Conservation (phyloP, 495 filamentous ascomycete species). For the Tuber magnatum region DNA sequence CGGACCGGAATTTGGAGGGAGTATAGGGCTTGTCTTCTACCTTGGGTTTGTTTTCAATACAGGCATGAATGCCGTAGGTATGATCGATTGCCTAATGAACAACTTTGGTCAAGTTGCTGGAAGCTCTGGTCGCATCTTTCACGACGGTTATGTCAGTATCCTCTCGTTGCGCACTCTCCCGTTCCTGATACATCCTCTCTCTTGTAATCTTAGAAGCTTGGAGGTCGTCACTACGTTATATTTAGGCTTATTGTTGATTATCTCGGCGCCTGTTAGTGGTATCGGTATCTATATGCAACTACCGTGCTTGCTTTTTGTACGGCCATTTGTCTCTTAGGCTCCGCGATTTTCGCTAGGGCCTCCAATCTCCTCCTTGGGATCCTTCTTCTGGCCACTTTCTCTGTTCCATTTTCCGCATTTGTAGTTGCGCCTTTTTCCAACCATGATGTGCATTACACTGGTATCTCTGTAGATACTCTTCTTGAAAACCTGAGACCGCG, state of each 20-base stretch:
- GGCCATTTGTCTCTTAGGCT: conserved; percentile 69
- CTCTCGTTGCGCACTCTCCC: neutral
- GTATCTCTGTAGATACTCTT: conserved; percentile 61
- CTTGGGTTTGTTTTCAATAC: conserved; percentile 79
- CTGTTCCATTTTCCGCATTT: conserved; percentile 70
- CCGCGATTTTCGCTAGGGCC: conserved; percentile 69
- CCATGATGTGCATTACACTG: conserved; percentile 67
- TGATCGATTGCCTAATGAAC: conserved; percentile 72
- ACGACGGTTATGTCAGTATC: conserved; percentile 51
- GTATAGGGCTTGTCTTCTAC: conserved; percentile 84
- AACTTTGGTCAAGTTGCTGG: conserved; percentile 62
- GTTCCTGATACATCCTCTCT: neutral
- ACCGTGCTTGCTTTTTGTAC: conserved; percentile 66
- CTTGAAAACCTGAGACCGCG: conserved; percentile 62
- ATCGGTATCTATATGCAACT: conserved; percentile 71
- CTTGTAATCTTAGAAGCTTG: neutral
- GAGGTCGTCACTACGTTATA: neutral
- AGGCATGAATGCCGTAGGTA: conserved; percentile 78
- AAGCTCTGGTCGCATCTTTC: conserved; percentile 55
- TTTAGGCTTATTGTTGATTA: conserved; percentile 8
- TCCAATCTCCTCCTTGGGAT: conserved; percentile 73
- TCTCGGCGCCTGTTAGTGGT: conserved; percentile 49
- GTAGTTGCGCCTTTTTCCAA: conserved; percentile 60
- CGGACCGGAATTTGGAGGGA: conserved; percentile 85
- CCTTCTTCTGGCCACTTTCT: conserved; percentile 66